Conservation (phyloP, 2,329 filamentous ascomycete species). For the Verticillium klebahnii region DNA sequence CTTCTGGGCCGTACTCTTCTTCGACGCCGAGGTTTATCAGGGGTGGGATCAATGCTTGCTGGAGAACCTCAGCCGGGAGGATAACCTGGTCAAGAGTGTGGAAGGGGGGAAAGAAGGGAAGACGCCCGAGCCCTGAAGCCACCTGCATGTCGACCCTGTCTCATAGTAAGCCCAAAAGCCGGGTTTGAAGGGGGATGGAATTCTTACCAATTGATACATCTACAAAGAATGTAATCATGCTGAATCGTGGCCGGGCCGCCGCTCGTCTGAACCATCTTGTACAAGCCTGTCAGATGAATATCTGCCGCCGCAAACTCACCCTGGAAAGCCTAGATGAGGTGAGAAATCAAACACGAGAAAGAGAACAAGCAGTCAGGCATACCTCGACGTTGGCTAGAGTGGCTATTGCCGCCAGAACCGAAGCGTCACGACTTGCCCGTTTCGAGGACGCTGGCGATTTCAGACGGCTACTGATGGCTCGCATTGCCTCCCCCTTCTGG, state of each 20-base stretch:
- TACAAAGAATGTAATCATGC: slow-evolving; percentile 14
- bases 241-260: slow-evolving; percentile 10
- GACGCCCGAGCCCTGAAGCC: slow-evolving; percentile 11
- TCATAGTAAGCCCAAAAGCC: background rate
- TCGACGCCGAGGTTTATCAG: slow-evolving; percentile 5
- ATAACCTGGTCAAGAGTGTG: slow-evolving; percentile 12
- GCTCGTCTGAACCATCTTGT: slow-evolving; percentile 9
- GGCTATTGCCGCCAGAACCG: slow-evolving; percentile 8
- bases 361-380: background rate
- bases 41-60: slow-evolving; percentile 6
- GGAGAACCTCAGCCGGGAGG: slow-evolving; percentile 6
- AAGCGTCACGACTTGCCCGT: slow-evolving; percentile 3
- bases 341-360: background rate
- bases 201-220: slow-evolving; percentile 11
- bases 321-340: slow-evolving; percentile 8
- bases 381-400: slow-evolving; percentile 12
- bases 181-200: background rate
- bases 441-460: background rate
- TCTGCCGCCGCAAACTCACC: slow-evolving; percentile 11
- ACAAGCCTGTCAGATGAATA: slow-evolving; percentile 10
- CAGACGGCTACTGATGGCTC: slow-evolving; percentile 6
- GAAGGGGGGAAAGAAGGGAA: slow-evolving; percentile 12
- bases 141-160: slow-evolving; percentile 9
- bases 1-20: background rate
- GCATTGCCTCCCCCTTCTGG: slow-evolving; percentile 13